Percentiles rank a stretch among this genome's conserved stretches.
Conservation (phyloP, 208 protist species). For the Trypanosoma scelopori region DNA sequence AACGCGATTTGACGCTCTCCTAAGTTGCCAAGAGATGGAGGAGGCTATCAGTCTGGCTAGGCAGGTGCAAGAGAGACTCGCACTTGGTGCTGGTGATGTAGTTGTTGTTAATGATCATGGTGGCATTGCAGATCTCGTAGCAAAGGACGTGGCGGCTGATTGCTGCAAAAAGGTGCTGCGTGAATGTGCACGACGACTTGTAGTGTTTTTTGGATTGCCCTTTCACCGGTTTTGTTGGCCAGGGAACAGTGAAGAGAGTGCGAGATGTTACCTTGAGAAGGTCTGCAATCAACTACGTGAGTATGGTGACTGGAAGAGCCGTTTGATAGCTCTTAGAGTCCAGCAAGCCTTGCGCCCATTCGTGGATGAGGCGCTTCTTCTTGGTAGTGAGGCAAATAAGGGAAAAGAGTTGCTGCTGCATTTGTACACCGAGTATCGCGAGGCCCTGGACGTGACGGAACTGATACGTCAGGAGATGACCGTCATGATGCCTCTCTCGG, state of each 20-base stretch:
- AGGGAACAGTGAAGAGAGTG: constrained; percentile 8
- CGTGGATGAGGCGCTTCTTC: constrained; percentile 23
- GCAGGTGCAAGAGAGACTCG: neutral
- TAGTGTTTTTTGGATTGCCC: constrained; percentile 1
- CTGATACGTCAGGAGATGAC: constrained; percentile 15
- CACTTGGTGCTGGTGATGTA: neutral
- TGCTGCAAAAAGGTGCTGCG: constrained; percentile 1
- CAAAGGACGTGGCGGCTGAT: constrained; percentile 1
- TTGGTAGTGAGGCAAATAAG: neutral
- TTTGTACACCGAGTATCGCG: constrained; percentile 24
- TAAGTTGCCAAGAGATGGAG: constrained; percentile 14
- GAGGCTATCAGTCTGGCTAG: constrained; percentile 16
- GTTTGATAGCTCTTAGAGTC: constrained; percentile 16
- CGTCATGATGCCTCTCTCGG: constrained; percentile 16
- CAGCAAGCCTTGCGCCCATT: constrained; percentile 21
- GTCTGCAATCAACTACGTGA: constrained; percentile 8
- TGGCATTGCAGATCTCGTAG: constrained; percentile 3
- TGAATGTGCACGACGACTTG: constrained; percentile 11
- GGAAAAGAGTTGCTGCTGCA: constrained; percentile 14
- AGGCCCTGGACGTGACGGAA: constrained; percentile 20
- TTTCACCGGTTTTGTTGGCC: constrained; percentile 10
- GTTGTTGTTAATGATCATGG: too few species aligned
- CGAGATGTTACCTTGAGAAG: constrained; percentile 11
- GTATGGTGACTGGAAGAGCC: constrained; percentile 27
- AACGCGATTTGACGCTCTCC: constrained; percentile 23